Conservation (phyloP, 2,329 filamentous ascomycete species). For the Cladosporium halotolerans region DNA sequence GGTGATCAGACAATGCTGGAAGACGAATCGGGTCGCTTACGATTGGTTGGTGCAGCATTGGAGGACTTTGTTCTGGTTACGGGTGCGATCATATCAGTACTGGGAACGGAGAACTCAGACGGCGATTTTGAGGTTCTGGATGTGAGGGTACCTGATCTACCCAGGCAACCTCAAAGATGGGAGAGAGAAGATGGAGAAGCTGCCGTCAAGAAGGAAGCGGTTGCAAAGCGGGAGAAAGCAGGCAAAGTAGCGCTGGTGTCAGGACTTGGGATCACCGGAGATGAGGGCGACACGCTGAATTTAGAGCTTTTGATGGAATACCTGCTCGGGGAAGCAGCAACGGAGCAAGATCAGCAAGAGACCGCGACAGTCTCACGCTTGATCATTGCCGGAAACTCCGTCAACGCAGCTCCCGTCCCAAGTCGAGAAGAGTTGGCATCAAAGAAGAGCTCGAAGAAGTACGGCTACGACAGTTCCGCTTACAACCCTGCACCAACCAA, state of each 20-base stretch:
- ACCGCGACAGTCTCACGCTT: slow-evolving; percentile 70
- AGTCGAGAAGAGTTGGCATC: slow-evolving; percentile 40
- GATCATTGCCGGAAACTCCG: slow-evolving; percentile 86
- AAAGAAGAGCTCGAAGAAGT: slow-evolving; percentile 62
- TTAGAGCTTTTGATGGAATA: slow-evolving; percentile 78
- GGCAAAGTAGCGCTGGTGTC: slow-evolving; percentile 84
- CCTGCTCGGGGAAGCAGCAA: slow-evolving; percentile 73
- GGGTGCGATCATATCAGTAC: slow-evolving; percentile 85
- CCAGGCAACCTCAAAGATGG: slow-evolving; percentile 78
- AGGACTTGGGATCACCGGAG: slow-evolving; percentile 75
- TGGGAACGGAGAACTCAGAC: slow-evolving; percentile 87
- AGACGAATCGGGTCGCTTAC: slow-evolving; percentile 86
- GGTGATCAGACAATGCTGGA: slow-evolving; percentile 69
- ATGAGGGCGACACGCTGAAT: slow-evolving; percentile 65
- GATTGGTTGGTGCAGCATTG: slow-evolving; percentile 66
- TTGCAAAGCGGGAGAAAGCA: slow-evolving; percentile 36
- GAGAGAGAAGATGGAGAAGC: slow-evolving; percentile 51
- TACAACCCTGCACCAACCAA: slow-evolving; percentile 85
- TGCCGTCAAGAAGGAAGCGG: slow-evolving; percentile 32
- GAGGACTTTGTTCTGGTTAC: slow-evolving; percentile 71
- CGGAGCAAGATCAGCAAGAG: slow-evolving; percentile 52
- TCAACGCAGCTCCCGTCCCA: slow-evolving; percentile 47
- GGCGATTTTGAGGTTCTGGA: slow-evolving; percentile 92
- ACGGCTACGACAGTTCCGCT: slow-evolving; percentile 82
- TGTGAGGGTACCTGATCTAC: slow-evolving; percentile 78